Percentiles rank a stretch among this genome's conserved stretches.
Evolutionary conservation across 1,284 basidiomycete species (phyloP).

Genomic region (Apiotrichum domesticum): DNA sequence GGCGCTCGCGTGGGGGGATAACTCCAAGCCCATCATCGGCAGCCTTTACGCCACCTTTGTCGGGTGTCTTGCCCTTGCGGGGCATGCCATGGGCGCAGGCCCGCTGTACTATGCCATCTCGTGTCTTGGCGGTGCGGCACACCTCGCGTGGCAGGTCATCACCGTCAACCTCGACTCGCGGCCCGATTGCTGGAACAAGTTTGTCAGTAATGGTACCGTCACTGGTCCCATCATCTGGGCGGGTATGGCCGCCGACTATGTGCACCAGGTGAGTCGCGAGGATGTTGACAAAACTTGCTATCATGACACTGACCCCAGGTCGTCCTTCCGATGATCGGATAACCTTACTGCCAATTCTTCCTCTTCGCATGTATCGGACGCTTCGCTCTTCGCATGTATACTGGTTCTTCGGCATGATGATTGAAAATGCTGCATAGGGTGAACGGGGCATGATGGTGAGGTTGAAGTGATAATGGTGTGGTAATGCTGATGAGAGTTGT

Average conservation of each 20-base stretch:
- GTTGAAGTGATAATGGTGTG: too few species aligned
- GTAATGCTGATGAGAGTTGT: too few species aligned
- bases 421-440: too few species aligned
- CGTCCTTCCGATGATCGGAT: slow-evolving; percentile 2
- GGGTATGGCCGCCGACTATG: slow-evolving; percentile 74
- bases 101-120: slow-evolving; percentile 70
- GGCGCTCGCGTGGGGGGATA: slow-evolving; percentile 78
- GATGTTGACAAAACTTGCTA: neutral
- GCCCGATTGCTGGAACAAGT: slow-evolving; percentile 86
- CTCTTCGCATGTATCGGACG: too few species aligned
- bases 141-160: slow-evolving; percentile 75
- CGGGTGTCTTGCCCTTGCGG: slow-evolving; percentile 69
- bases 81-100: slow-evolving; percentile 68
- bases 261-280: slow-evolving; percentile 18
- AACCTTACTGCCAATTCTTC: neutral
- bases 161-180: slow-evolving; percentile 70
- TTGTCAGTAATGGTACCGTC: slow-evolving; percentile 79
- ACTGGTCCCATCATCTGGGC: slow-evolving; percentile 78
- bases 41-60: slow-evolving; percentile 69
- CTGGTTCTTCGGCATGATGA: neutral
- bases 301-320: slow-evolving; percentile 2
- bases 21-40: slow-evolving; percentile 69
- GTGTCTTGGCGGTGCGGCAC: slow-evolving; percentile 63
- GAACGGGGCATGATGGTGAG: too few species aligned
- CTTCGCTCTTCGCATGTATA: neutral